These are phyloP conservation scores for Diaporthe sp. DNA, from an alignment of 2,329 filamentous ascomycete species.

Conservation along the genomic window DNA sequence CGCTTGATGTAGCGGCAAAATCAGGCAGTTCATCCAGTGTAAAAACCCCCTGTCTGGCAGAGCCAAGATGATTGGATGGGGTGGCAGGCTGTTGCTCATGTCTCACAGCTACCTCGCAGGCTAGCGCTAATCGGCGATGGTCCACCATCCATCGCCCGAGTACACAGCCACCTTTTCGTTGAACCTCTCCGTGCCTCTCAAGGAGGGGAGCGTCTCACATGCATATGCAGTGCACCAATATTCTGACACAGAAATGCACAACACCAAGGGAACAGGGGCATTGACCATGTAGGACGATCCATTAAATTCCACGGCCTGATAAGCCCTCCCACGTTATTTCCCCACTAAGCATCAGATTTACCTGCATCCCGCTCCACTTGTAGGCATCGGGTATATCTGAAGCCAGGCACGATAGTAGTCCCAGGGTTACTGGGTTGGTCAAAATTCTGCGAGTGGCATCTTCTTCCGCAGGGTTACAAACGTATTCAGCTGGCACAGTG, in stretches of 20 bases:
- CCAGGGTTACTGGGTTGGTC: too few species aligned
- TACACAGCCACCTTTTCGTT: neutral
- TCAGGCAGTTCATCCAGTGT: constrained; percentile 5
- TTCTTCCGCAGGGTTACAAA: too few species aligned
- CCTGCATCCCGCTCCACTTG: neutral
- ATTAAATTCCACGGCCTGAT: neutral
- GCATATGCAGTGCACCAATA: constrained; percentile 5
- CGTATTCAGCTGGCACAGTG: too few species aligned
- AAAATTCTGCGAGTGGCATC: too few species aligned
- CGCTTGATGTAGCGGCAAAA: neutral
- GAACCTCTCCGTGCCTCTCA: neutral
- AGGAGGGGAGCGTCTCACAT: neutral
- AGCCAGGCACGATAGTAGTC: too few species aligned
- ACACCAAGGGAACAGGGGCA: neutral
- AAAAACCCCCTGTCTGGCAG: neutral
- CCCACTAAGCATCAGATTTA: neutral
- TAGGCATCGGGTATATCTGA: neutral
- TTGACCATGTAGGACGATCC: neutral
- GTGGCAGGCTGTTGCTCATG: neutral
- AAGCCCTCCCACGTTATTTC: neutral
- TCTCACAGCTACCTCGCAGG: neutral
- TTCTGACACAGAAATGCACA: neutral
- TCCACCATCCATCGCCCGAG: neutral
- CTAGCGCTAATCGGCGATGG: neutral
- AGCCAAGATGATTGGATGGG: neutral